These are phyloP conservation scores for Mrakia gelida DNA, from an alignment of 768 basidiomycete species.

Conservation along the genomic window DNA sequence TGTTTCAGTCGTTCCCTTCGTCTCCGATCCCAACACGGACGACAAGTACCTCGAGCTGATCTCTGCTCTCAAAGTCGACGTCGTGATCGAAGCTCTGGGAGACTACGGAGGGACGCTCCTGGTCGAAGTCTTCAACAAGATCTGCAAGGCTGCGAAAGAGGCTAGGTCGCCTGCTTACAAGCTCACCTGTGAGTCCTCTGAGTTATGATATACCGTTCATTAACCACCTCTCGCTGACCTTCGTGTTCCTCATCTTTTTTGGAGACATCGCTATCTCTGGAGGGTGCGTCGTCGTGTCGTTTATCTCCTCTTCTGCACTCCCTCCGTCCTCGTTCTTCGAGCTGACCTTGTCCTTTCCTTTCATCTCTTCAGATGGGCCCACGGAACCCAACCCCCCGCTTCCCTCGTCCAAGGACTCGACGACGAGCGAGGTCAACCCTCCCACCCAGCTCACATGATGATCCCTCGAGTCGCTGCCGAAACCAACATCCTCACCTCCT, in stretches of 20 bases:
- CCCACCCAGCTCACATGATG: background rate
- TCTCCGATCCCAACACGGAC: background rate
- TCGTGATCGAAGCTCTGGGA: background rate
- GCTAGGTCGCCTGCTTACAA: background rate
- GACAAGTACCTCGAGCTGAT: background rate
- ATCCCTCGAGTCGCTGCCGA: background rate
- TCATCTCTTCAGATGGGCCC: background rate
- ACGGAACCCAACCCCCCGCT: background rate
- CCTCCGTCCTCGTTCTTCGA: background rate
- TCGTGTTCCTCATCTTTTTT: no score
- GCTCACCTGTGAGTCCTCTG: background rate
- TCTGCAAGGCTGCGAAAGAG: background rate
- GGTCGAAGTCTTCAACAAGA: background rate
- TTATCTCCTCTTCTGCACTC: background rate
- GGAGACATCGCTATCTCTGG: no score
- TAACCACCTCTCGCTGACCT: no score
- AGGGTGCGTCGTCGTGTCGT: no score
- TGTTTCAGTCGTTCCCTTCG: background rate
- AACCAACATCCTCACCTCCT: background rate
- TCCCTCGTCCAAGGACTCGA: background rate
- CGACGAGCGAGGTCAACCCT: background rate
- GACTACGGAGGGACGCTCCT: background rate
- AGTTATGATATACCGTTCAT: no score
- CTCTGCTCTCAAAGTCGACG: background rate
- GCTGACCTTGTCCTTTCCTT: background rate